Conservation (phyloP, 1,284 basidiomycete species). For the Pseudozyma thailandica region DNA sequence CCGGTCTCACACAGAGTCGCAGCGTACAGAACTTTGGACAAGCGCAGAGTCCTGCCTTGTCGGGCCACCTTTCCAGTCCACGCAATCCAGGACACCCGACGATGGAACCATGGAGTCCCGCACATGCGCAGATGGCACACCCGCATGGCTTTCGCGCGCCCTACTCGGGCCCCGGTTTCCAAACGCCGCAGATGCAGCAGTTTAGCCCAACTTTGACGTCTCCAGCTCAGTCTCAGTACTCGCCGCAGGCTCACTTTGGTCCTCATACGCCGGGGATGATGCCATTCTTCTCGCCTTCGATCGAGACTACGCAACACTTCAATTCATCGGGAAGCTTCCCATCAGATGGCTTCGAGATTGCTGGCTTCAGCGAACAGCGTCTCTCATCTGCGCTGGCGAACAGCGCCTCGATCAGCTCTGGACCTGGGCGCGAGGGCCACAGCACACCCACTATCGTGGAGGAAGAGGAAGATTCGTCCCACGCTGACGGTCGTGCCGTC, state of each 20-base stretch:
- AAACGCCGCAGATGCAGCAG: constrained; percentile 43
- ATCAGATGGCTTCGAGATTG: constrained; percentile 40
- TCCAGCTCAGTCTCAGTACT: constrained; percentile 49
- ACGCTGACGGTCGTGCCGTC: constrained; percentile 9
- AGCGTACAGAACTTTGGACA: constrained; percentile 41
- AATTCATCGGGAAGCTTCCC: constrained; percentile 12
- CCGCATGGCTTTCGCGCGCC: constrained; percentile 27
- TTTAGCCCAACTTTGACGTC: constrained; percentile 46
- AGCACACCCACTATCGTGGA: constrained; percentile 62
- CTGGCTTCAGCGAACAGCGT: constrained; percentile 52
- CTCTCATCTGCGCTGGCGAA: constrained; percentile 55
- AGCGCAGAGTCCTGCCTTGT: constrained; percentile 26
- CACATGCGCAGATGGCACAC: constrained; percentile 28
- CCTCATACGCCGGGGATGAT: constrained; percentile 20
- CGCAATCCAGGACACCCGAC: constrained; percentile 15
- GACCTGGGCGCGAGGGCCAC: constrained; percentile 43
- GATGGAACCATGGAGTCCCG: constrained; percentile 42
- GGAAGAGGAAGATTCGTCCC: constrained; percentile 51
- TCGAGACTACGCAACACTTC: constrained; percentile 36
- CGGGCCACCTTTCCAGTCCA: constrained; percentile 30
- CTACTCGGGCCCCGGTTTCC: constrained; percentile 39
- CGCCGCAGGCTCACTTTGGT: constrained; percentile 45
- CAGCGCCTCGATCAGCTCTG: constrained; percentile 45
- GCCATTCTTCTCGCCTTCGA: constrained; percentile 44
- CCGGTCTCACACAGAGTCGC: constrained; percentile 37